phyloP scores from a whole-genome alignment of 176 grass and related monocot species.

The Aegilops umbellulata region DNA sequence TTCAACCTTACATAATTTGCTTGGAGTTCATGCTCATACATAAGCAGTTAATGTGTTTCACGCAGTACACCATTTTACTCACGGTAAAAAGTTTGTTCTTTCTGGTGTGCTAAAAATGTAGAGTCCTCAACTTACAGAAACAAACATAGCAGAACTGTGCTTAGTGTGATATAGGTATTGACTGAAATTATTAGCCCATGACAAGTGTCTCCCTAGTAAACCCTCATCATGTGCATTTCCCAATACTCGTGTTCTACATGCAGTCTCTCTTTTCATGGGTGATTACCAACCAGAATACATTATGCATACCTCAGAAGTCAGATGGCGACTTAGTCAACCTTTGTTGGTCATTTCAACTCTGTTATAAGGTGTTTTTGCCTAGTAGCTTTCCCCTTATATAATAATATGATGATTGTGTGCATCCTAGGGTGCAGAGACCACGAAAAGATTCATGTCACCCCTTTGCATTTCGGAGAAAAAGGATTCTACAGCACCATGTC shows the following conservation, averaged over 20 bases:
- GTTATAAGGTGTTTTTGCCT: too few relatives aligned
- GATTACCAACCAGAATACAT: neutral
- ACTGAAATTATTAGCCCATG: neutral
- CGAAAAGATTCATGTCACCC: too few relatives aligned
- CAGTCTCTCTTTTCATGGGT: neutral
- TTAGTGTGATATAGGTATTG: conserved; percentile 8
- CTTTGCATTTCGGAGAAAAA: neutral
- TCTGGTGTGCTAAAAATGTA: neutral
- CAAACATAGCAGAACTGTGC: neutral
- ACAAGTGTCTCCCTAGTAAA: neutral
- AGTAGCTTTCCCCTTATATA: neutral
- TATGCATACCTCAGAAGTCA: neutral
- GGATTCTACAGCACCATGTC: neutral
- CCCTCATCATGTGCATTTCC: neutral
- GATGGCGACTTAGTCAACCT: neutral
- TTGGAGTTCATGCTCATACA: conserved; percentile 20
- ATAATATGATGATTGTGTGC: neutral
- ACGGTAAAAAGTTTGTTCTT: neutral
- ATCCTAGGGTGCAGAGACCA: too few relatives aligned
- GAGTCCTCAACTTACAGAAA: neutral
- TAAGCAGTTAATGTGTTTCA: neutral
- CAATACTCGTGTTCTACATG: neutral
- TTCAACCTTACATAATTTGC: neutral
- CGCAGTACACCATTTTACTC: neutral
- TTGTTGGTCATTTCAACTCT: neutral